Evolutionary conservation across 2,329 filamentous ascomycete species (phyloP).

Genomic region (Myriosclerotinia duriaeana): DNA sequence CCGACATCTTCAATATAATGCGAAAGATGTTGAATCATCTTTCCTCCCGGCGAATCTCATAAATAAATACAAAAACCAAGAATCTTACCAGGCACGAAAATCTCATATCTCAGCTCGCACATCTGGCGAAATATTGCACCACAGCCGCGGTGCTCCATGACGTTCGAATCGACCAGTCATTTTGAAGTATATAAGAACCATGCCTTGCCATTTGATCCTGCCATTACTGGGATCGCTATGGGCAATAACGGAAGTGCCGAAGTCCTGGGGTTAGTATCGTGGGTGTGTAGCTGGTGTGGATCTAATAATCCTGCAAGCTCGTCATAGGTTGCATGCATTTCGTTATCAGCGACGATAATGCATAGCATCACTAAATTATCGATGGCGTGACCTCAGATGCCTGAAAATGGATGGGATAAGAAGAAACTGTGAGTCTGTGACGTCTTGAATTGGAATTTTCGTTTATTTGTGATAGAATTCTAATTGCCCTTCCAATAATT

Average conservation of each 20-base stretch:
- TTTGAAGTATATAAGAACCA: neutral
- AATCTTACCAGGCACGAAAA: neutral
- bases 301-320: slow-evolving; percentile 8
- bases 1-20: neutral
- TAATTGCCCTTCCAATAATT: neutral
- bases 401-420: neutral
- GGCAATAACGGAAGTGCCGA: neutral
- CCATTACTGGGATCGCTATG: neutral
- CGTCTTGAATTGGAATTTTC: neutral
- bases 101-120: slow-evolving; percentile 2
- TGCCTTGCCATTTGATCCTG: neutral
- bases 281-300: neutral
- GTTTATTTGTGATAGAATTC: neutral
- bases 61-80: neutral
- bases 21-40: neutral
- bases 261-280: neutral
- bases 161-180: neutral
- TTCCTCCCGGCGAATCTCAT: neutral
- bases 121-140: neutral
- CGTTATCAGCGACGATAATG: slow-evolving; percentile 7
- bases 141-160: neutral
- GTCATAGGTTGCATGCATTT: slow-evolving; percentile 16
- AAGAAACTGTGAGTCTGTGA: neutral
- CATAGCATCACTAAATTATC: neutral
- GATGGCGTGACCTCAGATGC: neutral